Conservation (phyloP, 805 yeast species). For the Myxozyma kluyveri region DNA sequence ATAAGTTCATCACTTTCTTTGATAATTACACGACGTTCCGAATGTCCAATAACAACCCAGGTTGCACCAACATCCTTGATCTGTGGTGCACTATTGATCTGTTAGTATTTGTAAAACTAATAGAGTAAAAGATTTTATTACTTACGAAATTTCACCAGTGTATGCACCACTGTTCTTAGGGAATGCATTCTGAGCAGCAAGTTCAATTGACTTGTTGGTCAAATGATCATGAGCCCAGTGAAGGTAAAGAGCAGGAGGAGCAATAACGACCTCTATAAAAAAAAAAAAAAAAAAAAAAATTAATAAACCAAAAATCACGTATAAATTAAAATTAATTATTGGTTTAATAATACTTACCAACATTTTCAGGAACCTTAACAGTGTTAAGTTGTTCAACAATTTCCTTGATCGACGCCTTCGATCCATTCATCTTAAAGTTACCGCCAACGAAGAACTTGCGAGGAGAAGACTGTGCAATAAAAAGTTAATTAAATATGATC, state of each 20-base stretch:
- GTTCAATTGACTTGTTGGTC: slow-evolving; percentile 64
- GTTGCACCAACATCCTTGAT: slow-evolving; percentile 86
- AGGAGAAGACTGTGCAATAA: slow-evolving; percentile 47
- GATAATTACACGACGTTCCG: slow-evolving; percentile 95
- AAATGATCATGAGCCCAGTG: slow-evolving; percentile 68
- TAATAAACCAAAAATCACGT: background rate
- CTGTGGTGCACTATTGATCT: slow-evolving; percentile 53
- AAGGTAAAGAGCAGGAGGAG: slow-evolving; percentile 95
- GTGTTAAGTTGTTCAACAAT: slow-evolving; percentile 81
- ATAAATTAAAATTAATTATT: background rate
- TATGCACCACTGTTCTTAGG: slow-evolving; percentile 89
- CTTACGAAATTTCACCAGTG: slow-evolving; percentile 87
- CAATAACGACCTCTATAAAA: slow-evolving; percentile 69
- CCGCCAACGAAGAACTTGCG: slow-evolving; percentile 98
- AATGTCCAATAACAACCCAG: slow-evolving; percentile 97
- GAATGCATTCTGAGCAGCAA: slow-evolving; percentile 91
- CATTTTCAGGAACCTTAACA: slow-evolving; percentile 69
- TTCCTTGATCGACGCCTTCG: slow-evolving; percentile 75
- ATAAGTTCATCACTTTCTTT: slow-evolving; percentile 78
- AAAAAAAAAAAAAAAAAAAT: background rate
- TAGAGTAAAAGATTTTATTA: background rate
- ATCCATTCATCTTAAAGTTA: slow-evolving; percentile 98
- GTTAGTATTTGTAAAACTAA: no score
- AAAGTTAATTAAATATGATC: no score
- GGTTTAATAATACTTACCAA: slow-evolving; percentile 44